Conservation (phyloP, 163 green algal species). For the Volvox carteri region DNA sequence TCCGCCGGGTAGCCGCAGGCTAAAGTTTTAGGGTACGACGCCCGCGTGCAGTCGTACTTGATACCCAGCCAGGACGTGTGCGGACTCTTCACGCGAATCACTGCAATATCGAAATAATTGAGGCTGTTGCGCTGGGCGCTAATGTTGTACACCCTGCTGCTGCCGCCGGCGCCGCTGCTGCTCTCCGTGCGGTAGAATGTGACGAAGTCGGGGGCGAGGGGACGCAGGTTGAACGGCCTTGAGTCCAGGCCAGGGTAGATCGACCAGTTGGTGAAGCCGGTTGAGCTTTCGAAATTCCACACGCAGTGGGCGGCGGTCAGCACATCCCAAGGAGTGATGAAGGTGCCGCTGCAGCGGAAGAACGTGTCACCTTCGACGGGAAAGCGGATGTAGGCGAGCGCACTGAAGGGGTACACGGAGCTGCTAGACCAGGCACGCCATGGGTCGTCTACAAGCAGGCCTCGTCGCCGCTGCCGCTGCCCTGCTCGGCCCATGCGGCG, state of each 20-base stretch:
- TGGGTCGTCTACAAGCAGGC: background rate
- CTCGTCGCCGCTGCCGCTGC: background rate
- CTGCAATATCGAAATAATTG: constrained; percentile 50
- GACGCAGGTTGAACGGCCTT: background rate
- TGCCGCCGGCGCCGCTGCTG: no score
- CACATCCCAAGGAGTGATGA: constrained; percentile 37
- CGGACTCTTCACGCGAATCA: constrained; percentile 17
- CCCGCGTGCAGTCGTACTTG: constrained; percentile 43
- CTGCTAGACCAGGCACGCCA: background rate
- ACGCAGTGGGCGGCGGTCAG: constrained; percentile 50
- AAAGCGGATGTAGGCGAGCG: constrained; percentile 8
- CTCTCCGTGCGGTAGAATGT: constrained; percentile 47
- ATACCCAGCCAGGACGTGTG: constrained; percentile 45
- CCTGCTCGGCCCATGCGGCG: background rate
- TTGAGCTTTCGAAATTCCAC: constrained; percentile 8
- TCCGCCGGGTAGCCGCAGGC: constrained; percentile 27
- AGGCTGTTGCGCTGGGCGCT: constrained; percentile 9
- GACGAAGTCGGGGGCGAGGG: background rate
- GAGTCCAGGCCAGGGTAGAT: background rate
- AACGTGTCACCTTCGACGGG: background rate
- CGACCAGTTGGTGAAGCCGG: constrained; percentile 12
- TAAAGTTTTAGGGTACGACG: constrained; percentile 32
- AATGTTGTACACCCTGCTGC: background rate
- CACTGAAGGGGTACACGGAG: constrained; percentile 9
- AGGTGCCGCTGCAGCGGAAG: constrained; percentile 8